Percentiles rank a stretch among this genome's conserved stretches.
phyloP scores from a whole-genome alignment of 1,284 basidiomycete species.

The Earliella scabrosa region DNA sequence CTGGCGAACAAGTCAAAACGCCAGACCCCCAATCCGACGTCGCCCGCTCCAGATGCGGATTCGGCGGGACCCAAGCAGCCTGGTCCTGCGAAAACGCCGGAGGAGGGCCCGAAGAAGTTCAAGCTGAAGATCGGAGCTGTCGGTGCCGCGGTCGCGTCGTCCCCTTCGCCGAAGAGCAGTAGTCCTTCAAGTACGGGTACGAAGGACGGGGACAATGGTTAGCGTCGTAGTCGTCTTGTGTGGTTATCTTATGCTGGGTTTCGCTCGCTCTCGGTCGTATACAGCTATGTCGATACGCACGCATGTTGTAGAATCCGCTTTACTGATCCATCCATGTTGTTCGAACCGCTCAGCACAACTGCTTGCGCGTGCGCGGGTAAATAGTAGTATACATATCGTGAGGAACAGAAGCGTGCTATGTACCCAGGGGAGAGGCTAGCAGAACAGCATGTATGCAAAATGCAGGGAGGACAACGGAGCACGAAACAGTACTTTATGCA shows the following conservation, averaged over 20 bases:
- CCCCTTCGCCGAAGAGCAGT: constrained; percentile 29
- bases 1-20: constrained; percentile 62
- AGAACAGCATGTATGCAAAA: constrained; percentile 36
- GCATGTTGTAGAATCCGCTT: constrained; percentile 30
- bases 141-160: constrained; percentile 45
- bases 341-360: constrained; percentile 19
- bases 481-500: constrained; percentile 27
- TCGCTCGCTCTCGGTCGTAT: constrained; percentile 19
- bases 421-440: constrained; percentile 31
- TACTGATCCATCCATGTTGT: constrained; percentile 29
- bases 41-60: constrained; percentile 12
- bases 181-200: constrained; percentile 62
- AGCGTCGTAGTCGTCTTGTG: constrained; percentile 7
- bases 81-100: constrained; percentile 46
- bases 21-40: constrained; percentile 29
- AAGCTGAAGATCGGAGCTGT: constrained; percentile 70
- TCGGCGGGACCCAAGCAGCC: constrained; percentile 17
- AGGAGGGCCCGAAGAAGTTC: constrained; percentile 77
- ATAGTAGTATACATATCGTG: constrained; percentile 35
- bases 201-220: constrained; percentile 81
- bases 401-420: constrained; percentile 26
- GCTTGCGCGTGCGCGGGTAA: constrained; percentile 26
- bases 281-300: constrained; percentile 26
- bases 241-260: constrained; percentile 18
- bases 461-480: constrained; percentile 32